These are phyloP conservation scores for Meredithiella fracta DNA, from an alignment of 2,329 filamentous ascomycete species.

Conservation along the genomic window DNA sequence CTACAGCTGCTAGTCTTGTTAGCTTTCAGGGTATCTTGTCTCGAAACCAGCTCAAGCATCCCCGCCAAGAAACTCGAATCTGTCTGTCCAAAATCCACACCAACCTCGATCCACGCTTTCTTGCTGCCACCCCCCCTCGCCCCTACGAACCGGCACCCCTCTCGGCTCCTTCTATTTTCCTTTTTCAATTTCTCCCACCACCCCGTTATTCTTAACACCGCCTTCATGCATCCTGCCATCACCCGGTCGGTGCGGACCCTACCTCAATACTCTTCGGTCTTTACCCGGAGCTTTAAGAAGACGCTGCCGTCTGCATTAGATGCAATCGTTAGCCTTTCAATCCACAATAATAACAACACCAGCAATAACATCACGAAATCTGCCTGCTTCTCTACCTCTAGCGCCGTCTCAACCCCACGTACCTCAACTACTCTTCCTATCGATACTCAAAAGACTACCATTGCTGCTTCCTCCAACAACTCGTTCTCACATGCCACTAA, in stretches of 20 bases:
- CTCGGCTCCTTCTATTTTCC: background rate
- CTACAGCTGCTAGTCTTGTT: background rate
- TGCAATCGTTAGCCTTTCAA: background rate
- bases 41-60: background rate
- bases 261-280: conserved; percentile 5
- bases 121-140: background rate
- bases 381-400: background rate
- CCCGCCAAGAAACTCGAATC: background rate
- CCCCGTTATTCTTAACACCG: background rate
- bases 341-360: background rate
- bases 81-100: background rate
- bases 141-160: background rate
- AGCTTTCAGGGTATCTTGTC: background rate
- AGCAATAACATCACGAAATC: background rate
- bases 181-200: background rate
- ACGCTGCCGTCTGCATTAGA: background rate
- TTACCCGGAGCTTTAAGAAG: conserved; percentile 2
- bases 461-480: background rate
- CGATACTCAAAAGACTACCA: background rate
- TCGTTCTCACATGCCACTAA: background rate
- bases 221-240: conserved; percentile 12
- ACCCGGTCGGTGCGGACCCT: conserved; percentile 11
- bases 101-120: background rate
- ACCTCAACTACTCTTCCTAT: background rate
- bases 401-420: background rate